These are phyloP conservation scores for Aureobasidium sp. DNA, from an alignment of 2,329 filamentous ascomycete species.

Conservation along the genomic window DNA sequence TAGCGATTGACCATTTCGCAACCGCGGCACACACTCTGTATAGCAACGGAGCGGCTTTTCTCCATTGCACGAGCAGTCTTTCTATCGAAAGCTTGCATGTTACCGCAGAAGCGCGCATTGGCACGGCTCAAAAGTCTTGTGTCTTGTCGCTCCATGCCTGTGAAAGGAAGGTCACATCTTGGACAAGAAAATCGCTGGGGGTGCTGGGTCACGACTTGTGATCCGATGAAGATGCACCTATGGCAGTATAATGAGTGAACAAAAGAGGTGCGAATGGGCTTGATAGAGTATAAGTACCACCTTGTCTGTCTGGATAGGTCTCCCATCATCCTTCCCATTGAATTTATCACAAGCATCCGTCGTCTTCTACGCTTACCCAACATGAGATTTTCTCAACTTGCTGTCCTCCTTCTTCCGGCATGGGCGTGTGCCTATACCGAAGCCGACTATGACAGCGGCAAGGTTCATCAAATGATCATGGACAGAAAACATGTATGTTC, in stretches of 20 bases:
- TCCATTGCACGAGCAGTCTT: background rate
- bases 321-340: background rate
- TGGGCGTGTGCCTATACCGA: constrained; percentile 11
- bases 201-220: no score
- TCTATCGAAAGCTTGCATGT: background rate
- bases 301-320: no score
- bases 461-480: constrained; percentile 17
- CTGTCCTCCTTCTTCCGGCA: constrained; percentile 5
- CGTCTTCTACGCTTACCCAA: background rate
- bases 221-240: background rate
- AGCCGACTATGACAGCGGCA: constrained; percentile 14
- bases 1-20: background rate
- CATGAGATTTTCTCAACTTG: constrained; percentile 13
- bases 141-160: background rate
- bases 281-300: no score
- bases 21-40: background rate
- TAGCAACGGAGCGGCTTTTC: background rate
- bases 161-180: background rate
- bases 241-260: background rate
- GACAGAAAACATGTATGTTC: constrained; percentile 10
- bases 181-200: background rate
- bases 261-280: no score
- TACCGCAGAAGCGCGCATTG: background rate
- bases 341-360: background rate
- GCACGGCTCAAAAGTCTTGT: background rate